Conservation (phyloP, 345 rosid species). For the Pugionium dolabratum region DNA sequence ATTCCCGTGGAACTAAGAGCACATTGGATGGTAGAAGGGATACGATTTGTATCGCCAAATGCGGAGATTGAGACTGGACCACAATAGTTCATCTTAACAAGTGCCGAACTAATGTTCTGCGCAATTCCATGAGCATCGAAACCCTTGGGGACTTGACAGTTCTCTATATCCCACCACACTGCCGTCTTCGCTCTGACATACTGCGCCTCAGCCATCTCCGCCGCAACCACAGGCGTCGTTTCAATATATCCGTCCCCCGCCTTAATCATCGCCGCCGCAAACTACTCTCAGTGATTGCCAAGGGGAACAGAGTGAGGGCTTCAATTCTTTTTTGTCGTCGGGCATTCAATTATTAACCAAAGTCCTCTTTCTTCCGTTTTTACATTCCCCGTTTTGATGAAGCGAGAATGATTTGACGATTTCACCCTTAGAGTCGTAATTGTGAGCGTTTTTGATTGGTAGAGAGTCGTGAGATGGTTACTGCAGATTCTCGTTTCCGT, state of each 20-base stretch:
- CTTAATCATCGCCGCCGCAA: constrained; percentile 15
- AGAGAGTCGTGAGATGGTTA: no score
- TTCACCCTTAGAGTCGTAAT: no score
- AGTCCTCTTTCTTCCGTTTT: no score
- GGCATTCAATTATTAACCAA: no score
- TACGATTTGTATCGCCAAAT: constrained; percentile 74
- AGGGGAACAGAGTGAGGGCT: no score
- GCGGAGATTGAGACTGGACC: constrained; percentile 89
- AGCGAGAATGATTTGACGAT: no score
- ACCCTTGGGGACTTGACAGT: constrained; percentile 73
- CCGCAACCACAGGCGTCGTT: constrained; percentile 13
- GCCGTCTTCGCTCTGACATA: constrained; percentile 74
- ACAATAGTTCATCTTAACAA: constrained; percentile 64
- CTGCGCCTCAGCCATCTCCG: constrained; percentile 49
- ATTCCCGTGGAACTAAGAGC: constrained; percentile 91
- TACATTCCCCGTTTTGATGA: no score
- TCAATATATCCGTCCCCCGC: constrained; percentile 16
- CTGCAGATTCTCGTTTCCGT: no score
- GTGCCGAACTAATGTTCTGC: constrained; percentile 84
- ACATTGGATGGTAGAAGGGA: constrained; percentile 61
- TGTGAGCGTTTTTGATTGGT: no score
- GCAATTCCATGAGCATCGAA: constrained; percentile 78
- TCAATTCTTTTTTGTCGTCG: no score
- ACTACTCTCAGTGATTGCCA: no score
- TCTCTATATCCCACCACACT: constrained; percentile 98